Percentiles rank a stretch among this genome's conserved stretches.
phyloP scores from a whole-genome alignment of 148 eudicot genomes.

The Nepenthes gracilis region DNA sequence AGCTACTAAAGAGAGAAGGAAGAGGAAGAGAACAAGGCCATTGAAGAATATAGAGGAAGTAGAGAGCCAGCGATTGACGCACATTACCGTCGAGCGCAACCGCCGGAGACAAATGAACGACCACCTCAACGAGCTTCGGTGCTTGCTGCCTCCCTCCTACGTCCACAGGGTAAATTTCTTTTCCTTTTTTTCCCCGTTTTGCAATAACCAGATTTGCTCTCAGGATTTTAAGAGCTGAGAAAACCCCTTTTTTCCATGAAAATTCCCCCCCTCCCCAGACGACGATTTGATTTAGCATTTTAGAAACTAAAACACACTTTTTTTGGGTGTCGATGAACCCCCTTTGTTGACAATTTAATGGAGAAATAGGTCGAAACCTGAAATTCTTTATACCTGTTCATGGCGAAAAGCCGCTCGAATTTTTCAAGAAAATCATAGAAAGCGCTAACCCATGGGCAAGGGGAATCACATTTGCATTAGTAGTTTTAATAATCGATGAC shows the following conservation, averaged over 20 bases:
- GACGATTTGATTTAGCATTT: too few relatives aligned
- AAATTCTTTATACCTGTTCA: too few relatives aligned
- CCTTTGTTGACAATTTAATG: background rate
- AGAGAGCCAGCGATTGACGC: slow-evolving; percentile 6
- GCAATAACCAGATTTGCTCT: background rate
- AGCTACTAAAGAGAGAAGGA: background rate
- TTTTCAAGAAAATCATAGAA: too few relatives aligned
- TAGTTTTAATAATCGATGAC: too few relatives aligned
- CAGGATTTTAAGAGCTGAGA: background rate
- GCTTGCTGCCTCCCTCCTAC: slow-evolving; percentile 5
- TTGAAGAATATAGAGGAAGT: slow-evolving; percentile 1
- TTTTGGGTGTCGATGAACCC: too few relatives aligned
- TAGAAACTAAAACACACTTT: too few relatives aligned
- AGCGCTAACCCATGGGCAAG: too few relatives aligned
- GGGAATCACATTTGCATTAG: too few relatives aligned
- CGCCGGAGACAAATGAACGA: slow-evolving; percentile 8
- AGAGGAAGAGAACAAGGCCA: slow-evolving; percentile 1
- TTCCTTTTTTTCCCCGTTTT: background rate
- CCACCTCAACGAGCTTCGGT: background rate
- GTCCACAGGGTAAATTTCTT: background rate
- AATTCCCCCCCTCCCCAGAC: too few relatives aligned
- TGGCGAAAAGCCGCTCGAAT: too few relatives aligned
- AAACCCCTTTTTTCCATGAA: too few relatives aligned
- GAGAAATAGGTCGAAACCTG: background rate
- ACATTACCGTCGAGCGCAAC: slow-evolving; percentile 10